Conservation (phyloP, 192 early-diverging fungal species). For the Geranomyces michiganensis region DNA sequence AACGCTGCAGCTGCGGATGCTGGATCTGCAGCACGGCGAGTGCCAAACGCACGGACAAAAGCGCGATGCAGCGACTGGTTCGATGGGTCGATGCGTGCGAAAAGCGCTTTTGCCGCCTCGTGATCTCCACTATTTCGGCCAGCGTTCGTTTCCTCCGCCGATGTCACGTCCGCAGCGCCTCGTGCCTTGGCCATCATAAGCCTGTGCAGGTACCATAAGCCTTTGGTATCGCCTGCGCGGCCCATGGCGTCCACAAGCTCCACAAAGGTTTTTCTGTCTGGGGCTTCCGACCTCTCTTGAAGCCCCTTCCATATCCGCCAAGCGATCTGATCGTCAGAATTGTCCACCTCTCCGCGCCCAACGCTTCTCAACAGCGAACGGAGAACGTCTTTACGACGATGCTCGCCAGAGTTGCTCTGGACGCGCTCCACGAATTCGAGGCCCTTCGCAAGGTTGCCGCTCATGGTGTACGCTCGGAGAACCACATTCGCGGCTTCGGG, state of each 20-base stretch:
- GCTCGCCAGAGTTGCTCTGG: neutral
- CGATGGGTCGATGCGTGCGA: constrained; percentile 18
- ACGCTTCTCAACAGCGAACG: neutral
- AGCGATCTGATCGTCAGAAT: constrained; percentile 1
- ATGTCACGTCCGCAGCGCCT: neutral
- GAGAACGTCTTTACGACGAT: neutral
- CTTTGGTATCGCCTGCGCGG: constrained; percentile 11
- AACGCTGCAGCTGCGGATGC: constrained; percentile 16
- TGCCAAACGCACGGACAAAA: constrained; percentile 26
- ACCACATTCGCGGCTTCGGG: constrained; percentile 17
- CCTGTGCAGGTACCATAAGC: constrained; percentile 20
- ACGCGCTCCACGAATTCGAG: constrained; percentile 21
- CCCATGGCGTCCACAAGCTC: constrained; percentile 30
- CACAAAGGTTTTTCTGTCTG: constrained; percentile 5
- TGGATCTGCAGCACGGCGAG: constrained; percentile 15
- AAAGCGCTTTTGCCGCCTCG: neutral
- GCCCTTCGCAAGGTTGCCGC: constrained; percentile 6
- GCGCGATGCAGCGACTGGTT: constrained; percentile 21
- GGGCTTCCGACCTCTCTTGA: constrained; percentile 1
- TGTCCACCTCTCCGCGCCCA: neutral
- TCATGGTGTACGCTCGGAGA: constrained; percentile 8
- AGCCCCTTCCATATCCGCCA: constrained; percentile 22
- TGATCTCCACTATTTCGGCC: neutral
- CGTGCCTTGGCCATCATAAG: constrained; percentile 12
- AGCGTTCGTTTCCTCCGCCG: neutral